Evolutionary conservation across 2,329 filamentous ascomycete species (phyloP), one percentile per base, ranked within the genome.

Genomic region (Colletotrichum sp.): DNA sequence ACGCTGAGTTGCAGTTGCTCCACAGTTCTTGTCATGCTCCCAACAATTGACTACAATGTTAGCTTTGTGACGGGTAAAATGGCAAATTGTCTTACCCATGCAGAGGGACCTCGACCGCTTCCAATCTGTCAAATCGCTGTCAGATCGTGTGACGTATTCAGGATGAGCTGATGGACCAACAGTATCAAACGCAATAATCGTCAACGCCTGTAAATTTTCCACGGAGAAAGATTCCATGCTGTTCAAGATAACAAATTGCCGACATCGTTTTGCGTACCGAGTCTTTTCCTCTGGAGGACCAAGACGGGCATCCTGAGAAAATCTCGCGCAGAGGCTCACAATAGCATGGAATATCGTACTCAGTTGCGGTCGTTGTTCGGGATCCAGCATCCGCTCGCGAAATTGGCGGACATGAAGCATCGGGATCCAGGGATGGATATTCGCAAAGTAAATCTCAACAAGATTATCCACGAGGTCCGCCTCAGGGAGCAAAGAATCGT

Each of bases 381-480:
- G 76, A 16, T 82, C 75, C 15, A 66, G 64, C 56, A 79, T 70
- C 22, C 70, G 70, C 18, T 77, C 72, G 3, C 80, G 76, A 25
- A 83, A 83, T 52, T 80, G 77, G 55, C 74, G 72, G 72, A 80
- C 81, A 67, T 84, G 83, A 12, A 85, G 68, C 66, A 85, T 83
- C 6, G 83, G 83, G 15, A 86, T 85, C 82, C 84, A 87, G 2
- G 85, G 84, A 66, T 87, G 85, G 2, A 86, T 80, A 3, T 80
- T 72, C 1, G 74, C 70, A 56, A 86, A 86, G 75, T 86, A 86
- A 2, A 82, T 79, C 2, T 84, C 82, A 16, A 84, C 79, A 9
- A 85, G 77, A 8, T 77, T 75, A 32, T 82, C 81, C 6, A 86
- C 79, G 2, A 86, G 78, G 15, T 84, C 80, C 7, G 81, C 79